These are phyloP conservation scores for Hyaloscypha finlandica DNA, from an alignment of 495 filamentous ascomycete genomes.

Conservation along the genomic window DNA sequence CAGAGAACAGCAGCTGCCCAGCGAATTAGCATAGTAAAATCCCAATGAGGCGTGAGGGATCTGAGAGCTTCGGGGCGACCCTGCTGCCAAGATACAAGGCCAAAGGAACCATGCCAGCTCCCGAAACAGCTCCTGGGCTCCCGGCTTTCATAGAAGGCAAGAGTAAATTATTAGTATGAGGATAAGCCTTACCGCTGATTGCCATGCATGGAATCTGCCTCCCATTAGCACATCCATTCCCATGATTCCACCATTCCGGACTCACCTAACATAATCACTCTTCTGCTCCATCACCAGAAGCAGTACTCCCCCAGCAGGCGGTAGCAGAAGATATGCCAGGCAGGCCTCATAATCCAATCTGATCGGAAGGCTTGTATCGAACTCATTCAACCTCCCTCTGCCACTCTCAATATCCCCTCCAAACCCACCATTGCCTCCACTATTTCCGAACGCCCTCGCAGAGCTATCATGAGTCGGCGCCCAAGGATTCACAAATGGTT, in stretches of 20 bases:
- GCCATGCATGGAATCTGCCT: slow-evolving; percentile 91
- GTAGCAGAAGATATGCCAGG: slow-evolving; percentile 83
- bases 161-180: no score
- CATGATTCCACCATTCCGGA: slow-evolving; percentile 22
- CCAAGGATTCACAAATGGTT: slow-evolving; percentile 53
- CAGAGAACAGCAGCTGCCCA: slow-evolving; percentile 69
- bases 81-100: no score
- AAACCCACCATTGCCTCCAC: slow-evolving; percentile 38
- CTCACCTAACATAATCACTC: slow-evolving; percentile 93
- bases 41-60: no score
- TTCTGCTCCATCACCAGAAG: slow-evolving; percentile 86
- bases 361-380: slow-evolving; percentile 71
- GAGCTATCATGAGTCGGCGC: slow-evolving; percentile 31
- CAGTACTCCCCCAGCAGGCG: slow-evolving; percentile 84
- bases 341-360: slow-evolving; percentile 81
- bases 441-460: slow-evolving; percentile 33
- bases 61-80: no score
- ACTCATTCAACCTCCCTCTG: slow-evolving; percentile 52
- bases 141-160: no score
- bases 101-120: no score
- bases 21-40: no score
- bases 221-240: slow-evolving; percentile 13
- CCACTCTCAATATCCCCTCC: slow-evolving; percentile 34
- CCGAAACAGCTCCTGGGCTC: no score
- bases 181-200: slow-evolving; percentile 54